Conservation (phyloP, 495 filamentous ascomycete species). For the Penicillium bialowiezense region DNA sequence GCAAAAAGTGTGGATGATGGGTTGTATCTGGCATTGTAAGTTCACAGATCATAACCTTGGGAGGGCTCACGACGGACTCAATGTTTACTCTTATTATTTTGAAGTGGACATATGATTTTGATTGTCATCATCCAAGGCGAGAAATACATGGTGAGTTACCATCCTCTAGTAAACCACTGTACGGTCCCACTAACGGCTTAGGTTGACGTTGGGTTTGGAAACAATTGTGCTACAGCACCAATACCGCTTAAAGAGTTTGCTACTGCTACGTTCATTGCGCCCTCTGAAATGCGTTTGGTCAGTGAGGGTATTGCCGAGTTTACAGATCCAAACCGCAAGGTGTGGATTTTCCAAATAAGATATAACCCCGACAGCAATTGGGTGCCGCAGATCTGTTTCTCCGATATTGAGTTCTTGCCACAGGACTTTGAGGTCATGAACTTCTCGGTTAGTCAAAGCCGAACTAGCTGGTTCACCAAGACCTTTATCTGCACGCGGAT, state of each 20-base stretch:
- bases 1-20: constrained; percentile 18
- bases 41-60: neutral
- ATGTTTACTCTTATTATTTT: neutral
- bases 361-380: constrained; percentile 45
- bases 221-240: constrained; percentile 52
- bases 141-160: constrained; percentile 46
- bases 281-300: constrained; percentile 48
- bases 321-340: constrained; percentile 38
- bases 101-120: constrained; percentile 60
- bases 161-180: neutral
- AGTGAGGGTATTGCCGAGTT: constrained; percentile 44
- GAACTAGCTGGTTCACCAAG: constrained; percentile 52
- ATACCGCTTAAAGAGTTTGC: constrained; percentile 46
- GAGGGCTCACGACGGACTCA: neutral
- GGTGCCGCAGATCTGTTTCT: constrained; percentile 56
- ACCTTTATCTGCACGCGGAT: constrained; percentile 53
- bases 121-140: constrained; percentile 55
- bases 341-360: constrained; percentile 61
- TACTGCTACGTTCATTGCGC: constrained; percentile 40
- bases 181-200: constrained; percentile 9
- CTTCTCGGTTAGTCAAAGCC: constrained; percentile 39
- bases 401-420: constrained; percentile 57
- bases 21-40: constrained; percentile 27
- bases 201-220: constrained; percentile 75
- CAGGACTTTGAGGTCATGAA: constrained; percentile 63